Evolutionary conservation across 2,329 filamentous ascomycete genomes (phyloP).

Genomic region (Periconia sp.): DNA sequence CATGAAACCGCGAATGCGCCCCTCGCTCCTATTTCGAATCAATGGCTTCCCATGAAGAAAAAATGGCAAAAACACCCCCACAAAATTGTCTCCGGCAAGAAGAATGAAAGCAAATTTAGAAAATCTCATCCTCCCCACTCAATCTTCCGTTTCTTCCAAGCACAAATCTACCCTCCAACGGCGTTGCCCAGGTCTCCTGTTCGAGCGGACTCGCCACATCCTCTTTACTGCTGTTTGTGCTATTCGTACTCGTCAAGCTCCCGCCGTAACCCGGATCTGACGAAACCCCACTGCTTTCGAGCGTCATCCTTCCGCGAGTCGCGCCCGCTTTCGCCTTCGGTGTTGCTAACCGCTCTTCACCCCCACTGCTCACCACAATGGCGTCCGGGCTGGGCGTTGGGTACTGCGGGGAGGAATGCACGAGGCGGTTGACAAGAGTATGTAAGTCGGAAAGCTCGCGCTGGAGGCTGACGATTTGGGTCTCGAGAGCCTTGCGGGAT

Average conservation of each 20-base stretch:
- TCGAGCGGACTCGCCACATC: conserved; percentile 23
- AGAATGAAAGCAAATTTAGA: neutral
- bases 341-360: conserved; percentile 27
- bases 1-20: no score
- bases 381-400: conserved; percentile 38
- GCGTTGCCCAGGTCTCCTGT: conserved; percentile 38
- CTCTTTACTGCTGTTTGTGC: conserved; percentile 15
- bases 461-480: conserved; percentile 33
- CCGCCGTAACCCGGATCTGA: neutral
- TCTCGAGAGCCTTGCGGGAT: conserved; percentile 37
- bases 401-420: conserved; percentile 23
- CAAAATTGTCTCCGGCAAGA: neutral
- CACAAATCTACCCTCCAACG: conserved; percentile 37
- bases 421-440: conserved; percentile 30
- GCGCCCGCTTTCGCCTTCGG: conserved; percentile 22
- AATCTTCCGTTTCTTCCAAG: conserved; percentile 4
- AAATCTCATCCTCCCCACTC: neutral
- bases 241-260: neutral
- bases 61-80: no score
- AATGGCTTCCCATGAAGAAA: no score
- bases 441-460: conserved; percentile 35
- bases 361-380: conserved; percentile 2
- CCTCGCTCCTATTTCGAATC: no score
- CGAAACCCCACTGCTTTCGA: neutral
- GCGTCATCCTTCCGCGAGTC: neutral